phyloP scores from a whole-genome alignment of 441 rosid species.

The Populus tomentosa region DNA sequence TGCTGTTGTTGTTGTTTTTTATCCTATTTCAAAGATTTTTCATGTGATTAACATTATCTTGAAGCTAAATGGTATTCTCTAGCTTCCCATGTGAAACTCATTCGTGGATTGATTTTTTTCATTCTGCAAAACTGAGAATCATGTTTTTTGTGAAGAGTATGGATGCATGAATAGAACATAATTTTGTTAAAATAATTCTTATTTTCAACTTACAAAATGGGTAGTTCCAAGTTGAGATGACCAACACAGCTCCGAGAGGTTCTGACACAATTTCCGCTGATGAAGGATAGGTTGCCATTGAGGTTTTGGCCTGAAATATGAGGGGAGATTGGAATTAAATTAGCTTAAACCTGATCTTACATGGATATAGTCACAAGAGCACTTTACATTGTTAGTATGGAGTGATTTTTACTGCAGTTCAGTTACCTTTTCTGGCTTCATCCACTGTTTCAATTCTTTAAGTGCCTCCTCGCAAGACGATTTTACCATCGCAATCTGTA shows the following conservation, averaged over 20 bases:
- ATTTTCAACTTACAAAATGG: conserved; percentile 54
- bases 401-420: not conserved
- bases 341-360: not conserved
- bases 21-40: not conserved
- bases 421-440: conserved; percentile 67
- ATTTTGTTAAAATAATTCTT: not conserved
- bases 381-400: not conserved
- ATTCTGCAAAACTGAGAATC: not conserved
- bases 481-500: conserved; percentile 50
- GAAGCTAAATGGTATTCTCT: not conserved
- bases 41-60: not conserved
- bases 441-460: conserved; percentile 61
- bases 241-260: conserved; percentile 75
- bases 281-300: conserved; percentile 66
- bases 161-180: not conserved
- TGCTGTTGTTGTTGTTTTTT: no score
- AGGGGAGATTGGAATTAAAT: not conserved
- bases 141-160: not conserved
- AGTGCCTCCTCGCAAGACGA: conserved; percentile 55
- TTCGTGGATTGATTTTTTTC: not conserved
- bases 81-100: not conserved
- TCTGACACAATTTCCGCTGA: conserved; percentile 79
- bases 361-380: not conserved
- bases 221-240: conserved; percentile 85
- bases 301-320: conserved; percentile 58